Conservation (phyloP, 2,329 filamentous ascomycete genomes). For the Penicillium sp. region DNA sequence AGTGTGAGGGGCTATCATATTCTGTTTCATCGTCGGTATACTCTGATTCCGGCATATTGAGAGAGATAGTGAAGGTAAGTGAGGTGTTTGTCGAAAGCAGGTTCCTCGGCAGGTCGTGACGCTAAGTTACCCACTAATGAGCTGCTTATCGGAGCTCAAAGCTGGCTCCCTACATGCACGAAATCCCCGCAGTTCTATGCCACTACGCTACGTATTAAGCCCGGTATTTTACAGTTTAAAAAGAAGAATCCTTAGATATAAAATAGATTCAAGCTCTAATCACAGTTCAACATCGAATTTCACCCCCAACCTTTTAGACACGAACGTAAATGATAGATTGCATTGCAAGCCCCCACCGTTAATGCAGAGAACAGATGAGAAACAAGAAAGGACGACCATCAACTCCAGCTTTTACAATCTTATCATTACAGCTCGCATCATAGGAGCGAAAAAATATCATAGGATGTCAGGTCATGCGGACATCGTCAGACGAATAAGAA, state of each 20-base stretch:
- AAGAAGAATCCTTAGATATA: not conserved
- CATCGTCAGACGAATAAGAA: constrained; percentile 26
- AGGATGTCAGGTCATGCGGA: constrained; percentile 27
- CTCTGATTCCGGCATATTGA: constrained; percentile 25
- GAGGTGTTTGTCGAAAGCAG: not conserved
- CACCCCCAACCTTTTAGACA: not conserved
- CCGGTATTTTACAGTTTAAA: not conserved
- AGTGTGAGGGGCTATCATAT: constrained; percentile 17
- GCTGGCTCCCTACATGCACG: not conserved
- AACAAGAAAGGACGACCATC: constrained; percentile 4
- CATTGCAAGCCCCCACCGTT: constrained; percentile 24
- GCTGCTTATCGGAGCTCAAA: constrained; percentile 1
- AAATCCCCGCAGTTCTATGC: not conserved
- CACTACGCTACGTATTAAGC: not conserved
- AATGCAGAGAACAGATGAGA: constrained; percentile 19
- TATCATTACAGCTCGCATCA: constrained; percentile 40
- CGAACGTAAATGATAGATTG: constrained; percentile 14
- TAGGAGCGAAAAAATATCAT: constrained; percentile 28
- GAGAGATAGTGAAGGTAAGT: not conserved
- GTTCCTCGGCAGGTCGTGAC: constrained; percentile 1
- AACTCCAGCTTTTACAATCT: constrained; percentile 39
- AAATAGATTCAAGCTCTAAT: not conserved
- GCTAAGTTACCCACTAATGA: not conserved
- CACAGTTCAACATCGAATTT: not conserved
- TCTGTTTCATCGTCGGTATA: constrained; percentile 25